Conservation (phyloP, 1,139 yeast genomes). For the Lipomyces yarrowii region DNA sequence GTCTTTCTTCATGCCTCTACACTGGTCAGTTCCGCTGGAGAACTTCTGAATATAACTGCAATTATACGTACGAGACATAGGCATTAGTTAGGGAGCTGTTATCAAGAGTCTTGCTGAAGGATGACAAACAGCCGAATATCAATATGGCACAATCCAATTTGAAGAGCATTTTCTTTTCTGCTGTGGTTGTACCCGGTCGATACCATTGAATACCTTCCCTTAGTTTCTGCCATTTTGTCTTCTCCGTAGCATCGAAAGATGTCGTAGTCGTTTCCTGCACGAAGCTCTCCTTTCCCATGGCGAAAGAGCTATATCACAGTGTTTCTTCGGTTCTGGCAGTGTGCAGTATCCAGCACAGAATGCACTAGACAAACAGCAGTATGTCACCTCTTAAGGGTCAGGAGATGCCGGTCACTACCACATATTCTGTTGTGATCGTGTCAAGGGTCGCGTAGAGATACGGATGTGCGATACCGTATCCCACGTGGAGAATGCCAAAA, state of each 20-base stretch:
- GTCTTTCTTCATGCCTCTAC: slow-evolving; percentile 56
- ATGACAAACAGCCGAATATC: slow-evolving; percentile 30
- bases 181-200: slow-evolving; percentile 23
- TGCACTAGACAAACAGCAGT: neutral
- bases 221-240: slow-evolving; percentile 22
- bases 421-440: no score
- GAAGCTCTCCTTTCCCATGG: neutral
- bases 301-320: neutral
- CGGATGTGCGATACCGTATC: no score
- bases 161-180: slow-evolving; percentile 36
- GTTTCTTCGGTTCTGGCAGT: neutral
- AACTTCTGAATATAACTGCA: slow-evolving; percentile 46
- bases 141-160: slow-evolving; percentile 57
- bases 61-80: slow-evolving; percentile 19
- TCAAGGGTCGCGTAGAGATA: no score
- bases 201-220: slow-evolving; percentile 26
- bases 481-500: no score
- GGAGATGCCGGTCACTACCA: neutral
- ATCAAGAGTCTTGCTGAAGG: slow-evolving; percentile 35
- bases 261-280: neutral
- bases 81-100: slow-evolving; percentile 57
- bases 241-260: neutral
- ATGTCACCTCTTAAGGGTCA: neutral
- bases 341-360: neutral
- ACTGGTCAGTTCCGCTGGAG: slow-evolving; percentile 51